Percentiles rank a stretch among this genome's conserved stretches.
phyloP scores from a whole-genome alignment of 345 rosid species.

The Ceriops zippeliana region DNA sequence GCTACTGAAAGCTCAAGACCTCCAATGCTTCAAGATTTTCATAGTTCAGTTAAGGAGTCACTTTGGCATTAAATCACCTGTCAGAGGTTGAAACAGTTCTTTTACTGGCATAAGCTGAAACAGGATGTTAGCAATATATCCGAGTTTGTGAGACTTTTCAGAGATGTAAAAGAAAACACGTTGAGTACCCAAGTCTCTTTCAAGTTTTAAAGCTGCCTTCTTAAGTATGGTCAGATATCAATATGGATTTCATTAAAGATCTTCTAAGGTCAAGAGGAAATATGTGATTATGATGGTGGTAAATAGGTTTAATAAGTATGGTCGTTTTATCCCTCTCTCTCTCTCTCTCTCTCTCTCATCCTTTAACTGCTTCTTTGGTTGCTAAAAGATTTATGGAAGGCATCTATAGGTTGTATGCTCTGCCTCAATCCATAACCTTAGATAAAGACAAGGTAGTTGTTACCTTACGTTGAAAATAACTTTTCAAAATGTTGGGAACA shows the following conservation, averaged over 20 bases:
- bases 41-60: background rate
- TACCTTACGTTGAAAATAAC: background rate
- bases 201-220: background rate
- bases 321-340: background rate
- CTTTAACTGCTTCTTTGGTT: background rate
- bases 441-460: background rate
- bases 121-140: accelerated
- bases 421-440: background rate
- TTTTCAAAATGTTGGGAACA: background rate
- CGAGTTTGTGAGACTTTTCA: background rate
- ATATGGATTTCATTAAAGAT: background rate
- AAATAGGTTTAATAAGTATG: background rate
- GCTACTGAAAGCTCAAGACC: background rate
- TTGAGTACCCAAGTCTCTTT: background rate
- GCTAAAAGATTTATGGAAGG: background rate
- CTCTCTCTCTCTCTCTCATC: background rate
- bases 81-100: background rate
- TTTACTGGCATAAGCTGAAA: background rate
- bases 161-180: no score
- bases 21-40: background rate
- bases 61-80: accelerated
- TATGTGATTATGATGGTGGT: background rate
- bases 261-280: background rate
- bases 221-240: background rate
- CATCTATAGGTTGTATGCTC: background rate